Evolutionary conservation across 768 basidiomycete species (phyloP).

Genomic region (Exsudoporus frostii): DNA sequence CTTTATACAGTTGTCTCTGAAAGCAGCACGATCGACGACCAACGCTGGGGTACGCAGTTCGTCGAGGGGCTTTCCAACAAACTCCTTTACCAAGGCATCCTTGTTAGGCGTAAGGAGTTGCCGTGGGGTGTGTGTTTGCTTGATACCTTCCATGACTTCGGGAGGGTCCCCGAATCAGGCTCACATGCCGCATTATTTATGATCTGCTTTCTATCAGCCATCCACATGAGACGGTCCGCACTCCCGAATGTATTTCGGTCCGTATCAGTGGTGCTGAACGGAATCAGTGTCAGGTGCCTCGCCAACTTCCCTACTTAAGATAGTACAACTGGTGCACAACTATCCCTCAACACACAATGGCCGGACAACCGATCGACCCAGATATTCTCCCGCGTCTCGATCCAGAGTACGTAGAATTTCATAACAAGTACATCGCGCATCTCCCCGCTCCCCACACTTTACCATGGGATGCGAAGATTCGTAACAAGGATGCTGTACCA

Average conservation of each 20-base stretch:
- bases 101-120: constrained; percentile 44
- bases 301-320: constrained; percentile 8
- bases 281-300: background rate
- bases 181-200: background rate
- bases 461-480: constrained; percentile 59
- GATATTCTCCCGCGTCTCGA: constrained; percentile 56
- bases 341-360: constrained; percentile 14
- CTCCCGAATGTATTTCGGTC: constrained; percentile 4
- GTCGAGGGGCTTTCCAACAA: constrained; percentile 54
- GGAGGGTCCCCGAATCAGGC: background rate
- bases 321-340: background rate
- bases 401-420: constrained; percentile 64
- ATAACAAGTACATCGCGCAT: constrained; percentile 47
- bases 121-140: constrained; percentile 49
- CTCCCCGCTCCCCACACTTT: constrained; percentile 51
- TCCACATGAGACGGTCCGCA: constrained; percentile 3
- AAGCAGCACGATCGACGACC: constrained; percentile 69
- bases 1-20: constrained; percentile 66
- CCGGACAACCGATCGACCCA: constrained; percentile 55
- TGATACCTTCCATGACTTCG: constrained; percentile 21
- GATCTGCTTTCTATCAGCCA: background rate
- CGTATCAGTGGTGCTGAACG: background rate
- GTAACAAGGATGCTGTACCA: constrained; percentile 50
- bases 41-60: constrained; percentile 72
- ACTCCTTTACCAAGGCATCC: constrained; percentile 48